phyloP scores from a whole-genome alignment of 176 grass and related monocot species.

The Saccharum spontaneum region DNA sequence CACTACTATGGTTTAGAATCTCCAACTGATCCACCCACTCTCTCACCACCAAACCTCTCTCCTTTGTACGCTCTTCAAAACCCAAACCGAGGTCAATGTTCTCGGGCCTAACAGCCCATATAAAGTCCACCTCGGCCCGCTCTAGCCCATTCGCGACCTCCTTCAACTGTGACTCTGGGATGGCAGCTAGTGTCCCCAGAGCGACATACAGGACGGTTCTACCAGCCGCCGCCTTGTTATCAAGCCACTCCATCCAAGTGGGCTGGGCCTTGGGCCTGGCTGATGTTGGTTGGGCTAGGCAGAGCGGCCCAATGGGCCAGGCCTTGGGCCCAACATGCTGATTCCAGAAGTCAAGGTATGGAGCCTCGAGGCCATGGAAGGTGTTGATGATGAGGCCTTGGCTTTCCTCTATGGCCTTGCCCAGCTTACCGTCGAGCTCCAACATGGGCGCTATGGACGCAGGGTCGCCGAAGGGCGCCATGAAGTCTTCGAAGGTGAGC shows the following conservation, averaged over 20 bases:
- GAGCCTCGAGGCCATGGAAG: slow-evolving; percentile 49
- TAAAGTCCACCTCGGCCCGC: slow-evolving; percentile 38
- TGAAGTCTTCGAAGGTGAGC: slow-evolving; percentile 51
- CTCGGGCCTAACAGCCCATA: slow-evolving; percentile 49
- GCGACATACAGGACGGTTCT: slow-evolving; percentile 53
- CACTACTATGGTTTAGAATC: slow-evolving; percentile 43
- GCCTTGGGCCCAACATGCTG: background rate
- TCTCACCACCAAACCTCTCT: slow-evolving; percentile 40
- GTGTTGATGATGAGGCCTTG: slow-evolving; percentile 48
- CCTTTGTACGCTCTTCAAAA: slow-evolving; percentile 39
- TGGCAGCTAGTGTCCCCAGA: slow-evolving; percentile 39
- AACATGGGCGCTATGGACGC: slow-evolving; percentile 32
- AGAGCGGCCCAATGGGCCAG: slow-evolving; percentile 57
- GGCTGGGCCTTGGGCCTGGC: background rate
- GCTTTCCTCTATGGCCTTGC: background rate
- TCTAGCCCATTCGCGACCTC: slow-evolving; percentile 47
- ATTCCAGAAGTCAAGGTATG: slow-evolving; percentile 53
- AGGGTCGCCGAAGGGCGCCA: slow-evolving; percentile 55
- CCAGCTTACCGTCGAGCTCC: slow-evolving; percentile 39
- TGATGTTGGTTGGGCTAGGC: background rate
- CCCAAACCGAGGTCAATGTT: slow-evolving; percentile 11
- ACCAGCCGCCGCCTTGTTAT: slow-evolving; percentile 31
- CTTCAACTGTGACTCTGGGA: slow-evolving; percentile 43
- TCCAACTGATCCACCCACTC: slow-evolving; percentile 64
- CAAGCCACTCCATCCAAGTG: slow-evolving; percentile 47